Evolutionary conservation across 2,329 filamentous ascomycete species (phyloP).

Genomic region (Pseudogymnoascus sp.): DNA sequence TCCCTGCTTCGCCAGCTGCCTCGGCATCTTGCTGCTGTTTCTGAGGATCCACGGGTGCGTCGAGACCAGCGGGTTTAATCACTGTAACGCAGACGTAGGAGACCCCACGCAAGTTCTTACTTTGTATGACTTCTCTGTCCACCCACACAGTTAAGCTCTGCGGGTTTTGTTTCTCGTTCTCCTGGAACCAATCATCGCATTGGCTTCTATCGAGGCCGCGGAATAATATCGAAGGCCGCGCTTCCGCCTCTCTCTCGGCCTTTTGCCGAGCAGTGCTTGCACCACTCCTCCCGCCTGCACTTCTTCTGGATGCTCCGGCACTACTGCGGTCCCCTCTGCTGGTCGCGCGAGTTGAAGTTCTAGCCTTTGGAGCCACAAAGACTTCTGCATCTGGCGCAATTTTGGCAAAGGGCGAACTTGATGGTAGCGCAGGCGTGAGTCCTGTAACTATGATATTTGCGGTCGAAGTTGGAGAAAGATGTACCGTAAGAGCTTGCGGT

Average conservation of each 20-base stretch:
- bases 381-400: constrained; percentile 92
- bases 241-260: constrained; percentile 56
- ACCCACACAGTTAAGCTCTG: constrained; percentile 72
- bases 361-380: constrained; percentile 89
- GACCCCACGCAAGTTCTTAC: constrained; percentile 66
- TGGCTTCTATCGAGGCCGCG: constrained; percentile 67
- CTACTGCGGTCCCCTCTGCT: constrained; percentile 69
- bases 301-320: constrained; percentile 69
- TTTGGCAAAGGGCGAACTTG: constrained; percentile 74
- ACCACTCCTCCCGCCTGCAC: constrained; percentile 64
- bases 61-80: constrained; percentile 72
- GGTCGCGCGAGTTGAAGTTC: constrained; percentile 56
- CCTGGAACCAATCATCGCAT: constrained; percentile 68
- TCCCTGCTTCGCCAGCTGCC: constrained; percentile 48
- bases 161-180: constrained; percentile 47
- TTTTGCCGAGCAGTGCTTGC: constrained; percentile 62
- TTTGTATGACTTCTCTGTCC: constrained; percentile 67
- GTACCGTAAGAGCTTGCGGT: constrained; percentile 77
- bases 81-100: constrained; percentile 78
- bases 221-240: constrained; percentile 65
- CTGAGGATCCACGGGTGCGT: constrained; percentile 61
- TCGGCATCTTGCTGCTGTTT: constrained; percentile 63
- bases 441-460: constrained; percentile 84
- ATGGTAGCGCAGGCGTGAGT: constrained; percentile 65
- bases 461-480: constrained; percentile 90